Evolutionary conservation across 2,329 filamentous ascomycete genomes (phyloP).

Genomic region (Fusarium annulatum): DNA sequence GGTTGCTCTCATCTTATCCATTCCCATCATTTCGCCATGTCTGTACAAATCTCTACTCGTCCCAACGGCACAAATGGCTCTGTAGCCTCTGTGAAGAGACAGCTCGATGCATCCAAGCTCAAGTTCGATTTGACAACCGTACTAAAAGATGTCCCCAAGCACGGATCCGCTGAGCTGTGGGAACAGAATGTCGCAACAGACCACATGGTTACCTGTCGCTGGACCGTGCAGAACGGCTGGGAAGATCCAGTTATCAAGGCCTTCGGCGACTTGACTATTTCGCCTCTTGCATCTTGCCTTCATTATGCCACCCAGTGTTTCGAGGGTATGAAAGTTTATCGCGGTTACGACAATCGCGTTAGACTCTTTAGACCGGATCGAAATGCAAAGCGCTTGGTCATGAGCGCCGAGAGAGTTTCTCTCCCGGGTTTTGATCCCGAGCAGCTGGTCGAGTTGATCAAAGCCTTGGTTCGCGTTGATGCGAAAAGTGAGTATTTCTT

Average conservation of each 20-base stretch:
- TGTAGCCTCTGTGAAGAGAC: fast-evolving
- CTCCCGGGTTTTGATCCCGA: background rate
- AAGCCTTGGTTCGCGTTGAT: background rate
- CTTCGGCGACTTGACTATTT: background rate
- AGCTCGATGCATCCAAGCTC: background rate
- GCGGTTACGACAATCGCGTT: background rate
- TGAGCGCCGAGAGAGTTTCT: background rate
- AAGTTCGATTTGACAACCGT: background rate
- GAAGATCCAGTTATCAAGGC: background rate
- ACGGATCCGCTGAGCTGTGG: background rate
- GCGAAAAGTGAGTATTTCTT: background rate
- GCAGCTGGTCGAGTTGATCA: background rate
- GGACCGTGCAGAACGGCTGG: background rate
- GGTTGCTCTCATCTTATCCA: too few relatives aligned
- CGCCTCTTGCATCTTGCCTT: background rate
- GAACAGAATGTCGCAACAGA: background rate
- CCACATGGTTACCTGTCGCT: background rate
- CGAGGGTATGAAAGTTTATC: background rate
- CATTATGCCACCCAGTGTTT: background rate
- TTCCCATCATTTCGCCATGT: background rate
- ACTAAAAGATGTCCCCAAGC: background rate
- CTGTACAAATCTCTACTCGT: fast-evolving
- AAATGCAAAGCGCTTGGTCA: background rate
- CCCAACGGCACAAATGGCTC: background rate
- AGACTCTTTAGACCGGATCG: background rate